phyloP scores from a whole-genome alignment of 352 stramenopile genomes.

The Blastocystis sp. region DNA sequence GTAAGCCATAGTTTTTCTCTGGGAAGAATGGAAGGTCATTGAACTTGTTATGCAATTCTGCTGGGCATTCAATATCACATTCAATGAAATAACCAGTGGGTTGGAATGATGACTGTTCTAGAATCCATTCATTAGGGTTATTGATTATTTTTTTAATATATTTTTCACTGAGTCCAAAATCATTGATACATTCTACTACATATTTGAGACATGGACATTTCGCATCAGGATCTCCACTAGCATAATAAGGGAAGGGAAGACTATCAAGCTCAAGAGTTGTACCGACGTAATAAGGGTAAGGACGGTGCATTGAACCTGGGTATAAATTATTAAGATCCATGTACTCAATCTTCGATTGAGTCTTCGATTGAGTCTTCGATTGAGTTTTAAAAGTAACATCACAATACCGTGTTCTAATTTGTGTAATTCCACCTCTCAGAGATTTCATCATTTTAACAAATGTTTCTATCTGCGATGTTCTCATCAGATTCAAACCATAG shows the following conservation, averaged over 20 bases:
- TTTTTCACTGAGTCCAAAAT: background rate
- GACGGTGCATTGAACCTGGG: background rate
- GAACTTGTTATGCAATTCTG: background rate
- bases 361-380: background rate
- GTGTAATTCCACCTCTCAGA: background rate
- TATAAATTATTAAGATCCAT: background rate
- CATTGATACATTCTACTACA: too few relatives aligned
- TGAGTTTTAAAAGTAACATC: too few relatives aligned
- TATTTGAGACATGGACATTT: too few relatives aligned
- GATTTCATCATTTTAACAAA: background rate
- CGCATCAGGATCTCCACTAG: too few relatives aligned
- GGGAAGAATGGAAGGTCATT: constrained; percentile 26
- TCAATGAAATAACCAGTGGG: constrained; percentile 4
- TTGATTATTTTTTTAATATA: too few relatives aligned
- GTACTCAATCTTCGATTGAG: background rate
- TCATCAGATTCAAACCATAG: background rate
- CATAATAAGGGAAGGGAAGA: too few relatives aligned
- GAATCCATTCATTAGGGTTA: background rate
- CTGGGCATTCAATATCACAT: constrained; percentile 3
- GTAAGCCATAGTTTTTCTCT: background rate
- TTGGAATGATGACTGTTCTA: background rate
- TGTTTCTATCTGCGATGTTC: background rate
- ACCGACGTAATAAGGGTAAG: background rate
- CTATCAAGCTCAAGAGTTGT: too few relatives aligned
- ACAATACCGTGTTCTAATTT: background rate